These are phyloP conservation scores for Calonectria ilicicola DNA, from an alignment of 2,329 filamentous ascomycete genomes.

Conservation along the genomic window DNA sequence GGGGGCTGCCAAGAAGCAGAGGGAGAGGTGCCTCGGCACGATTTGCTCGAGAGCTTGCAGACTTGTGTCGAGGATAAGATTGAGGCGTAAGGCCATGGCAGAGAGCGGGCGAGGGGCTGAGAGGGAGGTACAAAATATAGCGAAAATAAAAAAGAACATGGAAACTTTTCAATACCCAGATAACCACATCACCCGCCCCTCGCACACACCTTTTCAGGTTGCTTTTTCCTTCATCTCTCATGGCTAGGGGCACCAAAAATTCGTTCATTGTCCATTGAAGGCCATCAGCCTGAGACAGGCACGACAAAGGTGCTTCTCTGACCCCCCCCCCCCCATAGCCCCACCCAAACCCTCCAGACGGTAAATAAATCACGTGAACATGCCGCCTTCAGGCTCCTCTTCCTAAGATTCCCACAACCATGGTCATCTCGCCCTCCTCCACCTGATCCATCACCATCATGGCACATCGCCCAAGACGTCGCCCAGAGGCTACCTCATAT, in stretches of 20 bases:
- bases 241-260: not conserved
- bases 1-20: not conserved
- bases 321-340: not conserved
- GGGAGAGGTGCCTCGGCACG: constrained; percentile 9
- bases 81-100: not conserved
- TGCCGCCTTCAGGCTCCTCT: constrained; percentile 28
- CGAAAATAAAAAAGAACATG: no score
- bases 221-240: not conserved
- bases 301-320: not conserved
- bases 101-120: not conserved
- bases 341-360: not conserved
- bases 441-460: constrained; percentile 33
- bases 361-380: constrained; percentile 32
- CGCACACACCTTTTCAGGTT: not conserved
- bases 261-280: not conserved
- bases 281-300: not conserved
- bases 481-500: constrained; percentile 18
- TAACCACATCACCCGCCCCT: not conserved
- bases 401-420: constrained; percentile 38
- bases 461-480: constrained; percentile 27
- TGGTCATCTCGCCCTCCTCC: constrained; percentile 36
- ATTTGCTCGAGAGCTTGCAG: not conserved
- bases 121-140: no score
- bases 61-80: not conserved
- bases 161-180: no score